Conservation (phyloP, 192 early-diverging fungal genomes). For the Gonapodya sp. region DNA sequence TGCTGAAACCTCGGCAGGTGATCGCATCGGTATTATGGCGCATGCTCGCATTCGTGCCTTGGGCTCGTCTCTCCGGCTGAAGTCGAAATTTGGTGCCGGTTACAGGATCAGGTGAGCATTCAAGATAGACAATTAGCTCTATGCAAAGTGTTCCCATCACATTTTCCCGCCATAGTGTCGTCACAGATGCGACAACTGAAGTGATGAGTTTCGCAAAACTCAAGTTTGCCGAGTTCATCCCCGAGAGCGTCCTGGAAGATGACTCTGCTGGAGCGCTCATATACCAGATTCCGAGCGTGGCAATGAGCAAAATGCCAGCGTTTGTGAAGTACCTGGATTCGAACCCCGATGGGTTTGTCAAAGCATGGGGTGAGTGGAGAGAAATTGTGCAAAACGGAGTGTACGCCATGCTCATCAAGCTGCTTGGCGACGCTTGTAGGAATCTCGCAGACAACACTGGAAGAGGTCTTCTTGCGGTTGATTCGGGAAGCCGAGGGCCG, state of each 20-base stretch:
- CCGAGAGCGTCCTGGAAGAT: slow-evolving; percentile 13
- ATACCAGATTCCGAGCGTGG: slow-evolving; percentile 7
- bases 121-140: not conserved
- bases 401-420: no score
- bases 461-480: slow-evolving; percentile 6
- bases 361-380: slow-evolving; percentile 11
- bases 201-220: not conserved
- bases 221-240: slow-evolving; percentile 12
- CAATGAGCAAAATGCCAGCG: slow-evolving; percentile 10
- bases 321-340: slow-evolving; percentile 15
- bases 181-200: slow-evolving; percentile 4
- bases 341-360: slow-evolving; percentile 11
- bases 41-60: slow-evolving; percentile 51
- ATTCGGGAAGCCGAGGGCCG: slow-evolving; percentile 6
- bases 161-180: not conserved
- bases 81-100: slow-evolving; percentile 65
- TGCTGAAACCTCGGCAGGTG: slow-evolving; percentile 36
- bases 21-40: slow-evolving; percentile 58
- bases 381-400: no score
- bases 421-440: no score
- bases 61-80: slow-evolving; percentile 52
- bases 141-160: not conserved
- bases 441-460: slow-evolving; percentile 3
- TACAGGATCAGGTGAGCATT: slow-evolving; percentile 40
- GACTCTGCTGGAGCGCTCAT: slow-evolving; percentile 16